Evolutionary conservation across 495 filamentous ascomycete genomes (phyloP), one percentile per base, ranked within the genome.

Genomic region (Articulospora tetracladia): DNA sequence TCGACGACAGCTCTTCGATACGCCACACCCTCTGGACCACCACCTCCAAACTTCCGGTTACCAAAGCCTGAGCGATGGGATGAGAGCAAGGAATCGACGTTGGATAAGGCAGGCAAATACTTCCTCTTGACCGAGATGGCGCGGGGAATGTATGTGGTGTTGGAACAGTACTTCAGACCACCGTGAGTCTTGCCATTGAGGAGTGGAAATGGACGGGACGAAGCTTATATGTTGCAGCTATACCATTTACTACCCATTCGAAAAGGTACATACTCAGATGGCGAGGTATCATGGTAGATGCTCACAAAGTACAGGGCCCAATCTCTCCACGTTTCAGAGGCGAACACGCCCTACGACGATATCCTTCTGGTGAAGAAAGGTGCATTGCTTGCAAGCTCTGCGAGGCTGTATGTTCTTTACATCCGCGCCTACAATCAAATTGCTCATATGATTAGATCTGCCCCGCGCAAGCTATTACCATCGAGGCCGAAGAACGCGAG

Each of bases 361-460:
- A 98, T 71, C 94, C 94, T 13, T 94, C 94, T 11, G 94, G 94
- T 63, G 94, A 98, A 74, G 94, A 98, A 77, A 88, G 94, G 61
- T 98, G 94, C 78, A 98, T 98, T 76, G 94, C 94, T 61, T 98
- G 94, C 88, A 98, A 98, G 80, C 84, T 98, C 51, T 98, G 94
- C 78, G 94, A 98, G 79, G 94, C 95, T 61, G 77, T 83, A 74
- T 47, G 78, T 78, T 23, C 50, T 27, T 13, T 32, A 50, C 17
- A 2, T 10, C 54, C n/a, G 27, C 58, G 68, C 41, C 67, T 25
- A 28, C 47, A 54, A 17, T 11, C 4, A 19, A 12, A 11, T 7
- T 30, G 30, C 46, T 52, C 17, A 59, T 26, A 20, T n/a, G 17
- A 32, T 39, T 24, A 83, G 79, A 87, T 98, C 73, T 98, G 94